Percentiles rank a stretch among this genome's conserved stretches.
Evolutionary conservation across 176 grass and related monocot species (phyloP).

Genomic region (Bromus sterilis): DNA sequence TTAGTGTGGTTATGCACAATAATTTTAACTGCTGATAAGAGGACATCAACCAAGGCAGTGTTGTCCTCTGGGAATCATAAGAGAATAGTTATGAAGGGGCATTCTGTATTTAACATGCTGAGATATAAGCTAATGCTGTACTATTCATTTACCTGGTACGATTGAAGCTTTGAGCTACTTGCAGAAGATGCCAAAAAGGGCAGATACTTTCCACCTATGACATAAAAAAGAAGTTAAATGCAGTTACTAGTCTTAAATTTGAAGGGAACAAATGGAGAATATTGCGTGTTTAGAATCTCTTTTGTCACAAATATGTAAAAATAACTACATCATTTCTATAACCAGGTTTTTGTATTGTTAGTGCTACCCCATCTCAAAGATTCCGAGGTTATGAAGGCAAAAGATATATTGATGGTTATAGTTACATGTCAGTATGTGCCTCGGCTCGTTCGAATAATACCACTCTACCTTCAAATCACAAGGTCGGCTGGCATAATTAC

Average conservation of each 20-base stretch:
- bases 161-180: background rate
- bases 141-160: background rate
- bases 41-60: background rate
- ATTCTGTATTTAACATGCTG: background rate
- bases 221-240: background rate
- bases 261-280: background rate
- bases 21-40: background rate
- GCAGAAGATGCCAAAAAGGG: background rate
- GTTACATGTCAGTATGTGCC: slow-evolving; percentile 90
- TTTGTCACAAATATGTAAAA: slow-evolving; percentile 6
- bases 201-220: background rate
- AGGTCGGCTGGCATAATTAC: slow-evolving; percentile 92
- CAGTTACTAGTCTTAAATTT: background rate
- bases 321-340: background rate
- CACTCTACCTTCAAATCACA: slow-evolving; percentile 93
- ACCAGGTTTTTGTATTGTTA: slow-evolving; percentile 71
- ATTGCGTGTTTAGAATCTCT: background rate
- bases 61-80: background rate
- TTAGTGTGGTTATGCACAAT: background rate
- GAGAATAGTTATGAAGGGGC: background rate
- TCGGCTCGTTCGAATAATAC: slow-evolving; percentile 80
- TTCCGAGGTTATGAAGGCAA: slow-evolving; percentile 52
- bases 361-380: slow-evolving; percentile 56
- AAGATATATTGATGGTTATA: slow-evolving; percentile 62
- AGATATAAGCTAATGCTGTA: background rate